A percentile compares a stretch with the other conserved stretches of the same genome.
Conservation (phyloP, 805 yeast species). For the Zygosaccharomyces pseudorouxii region DNA sequence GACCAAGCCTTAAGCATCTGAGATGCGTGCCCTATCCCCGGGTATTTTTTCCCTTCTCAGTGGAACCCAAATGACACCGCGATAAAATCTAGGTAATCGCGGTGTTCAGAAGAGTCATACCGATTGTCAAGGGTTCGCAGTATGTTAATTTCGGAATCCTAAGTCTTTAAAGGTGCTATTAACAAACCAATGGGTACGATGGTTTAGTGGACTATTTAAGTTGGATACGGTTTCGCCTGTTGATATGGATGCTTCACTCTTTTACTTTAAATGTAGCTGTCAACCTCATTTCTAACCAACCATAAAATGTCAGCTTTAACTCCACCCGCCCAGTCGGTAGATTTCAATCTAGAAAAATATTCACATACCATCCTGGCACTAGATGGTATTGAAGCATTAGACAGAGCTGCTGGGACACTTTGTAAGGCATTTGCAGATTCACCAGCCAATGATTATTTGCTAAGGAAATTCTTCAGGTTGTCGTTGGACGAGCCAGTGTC, state of each 20-base stretch:
- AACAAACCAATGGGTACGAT: not conserved
- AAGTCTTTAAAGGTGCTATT: not conserved
- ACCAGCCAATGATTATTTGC: conserved; percentile 28
- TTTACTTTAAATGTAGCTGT: not conserved
- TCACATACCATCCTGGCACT: conserved; percentile 16
- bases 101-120: conserved; percentile 1
- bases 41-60: not conserved
- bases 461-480: conserved; percentile 30
- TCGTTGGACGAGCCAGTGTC: conserved; percentile 23
- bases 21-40: not conserved
- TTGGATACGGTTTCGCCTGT: not conserved
- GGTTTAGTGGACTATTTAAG: not conserved
- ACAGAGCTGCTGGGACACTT: conserved; percentile 25
- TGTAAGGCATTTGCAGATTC: conserved; percentile 29
- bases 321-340: not conserved
- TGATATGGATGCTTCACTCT: not conserved
- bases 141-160: not conserved
- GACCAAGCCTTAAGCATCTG: not conserved
- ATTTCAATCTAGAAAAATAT: conserved; percentile 3
- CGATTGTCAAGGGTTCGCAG: not conserved
- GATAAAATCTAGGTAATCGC: conserved; percentile 1
- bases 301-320: conserved; percentile 1
- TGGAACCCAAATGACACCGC: not conserved
- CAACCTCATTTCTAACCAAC: not conserved
- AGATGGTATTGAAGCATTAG: conserved; percentile 23